Evolutionary conservation across 805 yeast genomes (phyloP).

Genomic region (Candida morakotiae): DNA sequence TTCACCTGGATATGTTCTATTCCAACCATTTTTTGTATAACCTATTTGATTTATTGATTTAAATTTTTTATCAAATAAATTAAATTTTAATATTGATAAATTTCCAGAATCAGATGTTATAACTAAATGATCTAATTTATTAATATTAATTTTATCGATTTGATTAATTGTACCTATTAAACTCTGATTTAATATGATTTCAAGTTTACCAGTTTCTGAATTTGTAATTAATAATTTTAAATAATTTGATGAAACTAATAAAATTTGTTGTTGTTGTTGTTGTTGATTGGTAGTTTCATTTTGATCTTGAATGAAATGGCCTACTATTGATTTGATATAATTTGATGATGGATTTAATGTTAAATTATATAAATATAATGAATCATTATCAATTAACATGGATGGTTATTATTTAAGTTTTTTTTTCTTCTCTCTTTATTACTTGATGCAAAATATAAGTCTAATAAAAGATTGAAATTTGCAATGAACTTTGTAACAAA

Average conservation of each 20-base stretch:
- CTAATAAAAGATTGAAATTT: too few relatives aligned
- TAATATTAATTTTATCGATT: neutral
- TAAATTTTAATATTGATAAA: conserved; percentile 49
- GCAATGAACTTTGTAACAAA: too few relatives aligned
- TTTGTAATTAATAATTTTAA: conserved; percentile 54
- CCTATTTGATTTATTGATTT: conserved; percentile 58
- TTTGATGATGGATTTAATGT: conserved; percentile 64
- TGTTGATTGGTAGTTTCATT: neutral
- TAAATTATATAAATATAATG: conserved; percentile 60
- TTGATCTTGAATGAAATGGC: conserved; percentile 56
- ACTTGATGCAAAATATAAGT: too few relatives aligned
- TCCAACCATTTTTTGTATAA: conserved; percentile 66
- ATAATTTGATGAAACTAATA: conserved; percentile 51
- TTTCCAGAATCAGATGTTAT: conserved; percentile 81
- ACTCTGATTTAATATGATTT: conserved; percentile 38
- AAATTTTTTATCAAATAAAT: conserved; percentile 34
- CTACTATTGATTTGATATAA: conserved; percentile 54
- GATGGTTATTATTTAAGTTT: neutral
- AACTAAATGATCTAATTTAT: conserved; percentile 48
- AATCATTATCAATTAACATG: conserved; percentile 17
- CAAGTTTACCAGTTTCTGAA: conserved; percentile 52
- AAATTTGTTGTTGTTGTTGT: conserved; percentile 49
- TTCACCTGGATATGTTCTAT: conserved; percentile 74
- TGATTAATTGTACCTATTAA: conserved; percentile 57
- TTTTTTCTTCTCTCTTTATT: too few relatives aligned